Evolutionary conservation across 352 stramenopile species (phyloP).

Genomic region (Phytophthora europaea): DNA sequence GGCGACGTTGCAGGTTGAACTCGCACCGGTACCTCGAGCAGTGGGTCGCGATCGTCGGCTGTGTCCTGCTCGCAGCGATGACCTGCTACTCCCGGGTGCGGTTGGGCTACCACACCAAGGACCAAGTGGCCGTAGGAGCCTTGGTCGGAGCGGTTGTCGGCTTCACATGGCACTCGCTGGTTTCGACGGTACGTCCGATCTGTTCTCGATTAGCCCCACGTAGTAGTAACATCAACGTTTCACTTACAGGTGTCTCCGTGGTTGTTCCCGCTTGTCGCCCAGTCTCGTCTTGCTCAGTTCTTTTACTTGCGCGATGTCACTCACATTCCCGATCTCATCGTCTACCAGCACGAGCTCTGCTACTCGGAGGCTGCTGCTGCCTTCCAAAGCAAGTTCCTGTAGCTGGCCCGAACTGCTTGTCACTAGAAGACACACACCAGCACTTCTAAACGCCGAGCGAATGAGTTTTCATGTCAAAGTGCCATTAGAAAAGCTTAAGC

Average conservation of each 20-base stretch:
- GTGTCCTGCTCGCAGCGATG: slow-evolving; percentile 50
- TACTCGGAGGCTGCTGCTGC: slow-evolving; percentile 9
- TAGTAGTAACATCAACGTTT: background rate
- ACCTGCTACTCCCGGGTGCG: slow-evolving; percentile 77
- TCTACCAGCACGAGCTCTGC: slow-evolving; percentile 79
- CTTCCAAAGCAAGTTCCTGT: slow-evolving; percentile 22
- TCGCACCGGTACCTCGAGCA: slow-evolving; percentile 65
- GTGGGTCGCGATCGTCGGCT: slow-evolving; percentile 61
- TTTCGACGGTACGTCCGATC: slow-evolving; percentile 29
- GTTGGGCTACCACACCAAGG: slow-evolving; percentile 78
- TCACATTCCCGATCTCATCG: slow-evolving; percentile 80
- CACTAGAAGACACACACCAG: background rate
- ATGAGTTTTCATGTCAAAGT: slow-evolving; percentile 30
- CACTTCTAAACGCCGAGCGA: slow-evolving; percentile 2
- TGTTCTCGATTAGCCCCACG: background rate
- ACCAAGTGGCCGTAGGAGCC: slow-evolving; percentile 71
- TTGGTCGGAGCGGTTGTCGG: slow-evolving; percentile 49
- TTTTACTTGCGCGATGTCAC: slow-evolving; percentile 83
- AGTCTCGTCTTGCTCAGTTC: slow-evolving; percentile 52
- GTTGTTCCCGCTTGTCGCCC: slow-evolving; percentile 64
- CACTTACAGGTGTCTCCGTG: slow-evolving; percentile 47
- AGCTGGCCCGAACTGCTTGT: background rate
- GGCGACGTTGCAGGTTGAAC: slow-evolving; percentile 47
- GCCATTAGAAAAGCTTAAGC: slow-evolving; percentile 31
- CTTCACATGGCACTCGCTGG: slow-evolving; percentile 24